These are phyloP conservation scores for Aspergillus cejpii DNA, from an alignment of 2,329 filamentous ascomycete species.

Conservation along the genomic window DNA sequence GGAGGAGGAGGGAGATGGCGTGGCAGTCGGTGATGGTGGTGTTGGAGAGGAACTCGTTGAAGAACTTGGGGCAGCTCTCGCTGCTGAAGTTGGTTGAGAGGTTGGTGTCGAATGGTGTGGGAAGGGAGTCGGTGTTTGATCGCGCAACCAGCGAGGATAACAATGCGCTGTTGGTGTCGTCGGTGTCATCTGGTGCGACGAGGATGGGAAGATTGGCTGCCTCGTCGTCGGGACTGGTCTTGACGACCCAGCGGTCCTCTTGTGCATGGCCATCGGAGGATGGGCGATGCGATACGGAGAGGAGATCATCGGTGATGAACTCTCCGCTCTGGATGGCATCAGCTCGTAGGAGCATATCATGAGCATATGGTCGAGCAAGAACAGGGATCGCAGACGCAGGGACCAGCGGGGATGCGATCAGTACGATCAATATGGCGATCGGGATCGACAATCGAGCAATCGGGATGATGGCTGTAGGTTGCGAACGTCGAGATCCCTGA, in stretches of 20 bases:
- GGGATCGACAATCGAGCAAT: background rate
- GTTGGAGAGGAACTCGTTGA: constrained; percentile 60
- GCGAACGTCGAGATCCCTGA: background rate
- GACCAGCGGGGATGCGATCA: constrained; percentile 10
- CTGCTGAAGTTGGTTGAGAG: constrained; percentile 57
- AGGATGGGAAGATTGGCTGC: constrained; percentile 2
- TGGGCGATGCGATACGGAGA: constrained; percentile 8
- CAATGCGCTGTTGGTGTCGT: background rate
- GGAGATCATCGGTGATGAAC: constrained; percentile 14
- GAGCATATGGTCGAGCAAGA: constrained; percentile 8
- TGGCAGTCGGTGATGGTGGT: constrained; percentile 66
- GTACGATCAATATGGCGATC: constrained; percentile 4
- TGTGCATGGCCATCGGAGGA: constrained; percentile 8
- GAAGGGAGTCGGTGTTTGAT: constrained; percentile 37
- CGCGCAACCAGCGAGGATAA: background rate
- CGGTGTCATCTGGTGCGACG: background rate
- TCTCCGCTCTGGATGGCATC: constrained; percentile 12
- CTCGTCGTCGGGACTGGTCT: background rate
- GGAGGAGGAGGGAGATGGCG: constrained; percentile 73
- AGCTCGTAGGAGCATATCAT: constrained; percentile 1
- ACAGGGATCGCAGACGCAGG: constrained; percentile 6
- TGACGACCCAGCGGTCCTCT: constrained; percentile 1
- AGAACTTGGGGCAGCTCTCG: constrained; percentile 48
- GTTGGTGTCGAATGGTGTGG: constrained; percentile 61
- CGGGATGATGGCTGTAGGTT: background rate